Conservation (phyloP, 306 rosid genomes). For the Ochetophila trinervis region DNA sequence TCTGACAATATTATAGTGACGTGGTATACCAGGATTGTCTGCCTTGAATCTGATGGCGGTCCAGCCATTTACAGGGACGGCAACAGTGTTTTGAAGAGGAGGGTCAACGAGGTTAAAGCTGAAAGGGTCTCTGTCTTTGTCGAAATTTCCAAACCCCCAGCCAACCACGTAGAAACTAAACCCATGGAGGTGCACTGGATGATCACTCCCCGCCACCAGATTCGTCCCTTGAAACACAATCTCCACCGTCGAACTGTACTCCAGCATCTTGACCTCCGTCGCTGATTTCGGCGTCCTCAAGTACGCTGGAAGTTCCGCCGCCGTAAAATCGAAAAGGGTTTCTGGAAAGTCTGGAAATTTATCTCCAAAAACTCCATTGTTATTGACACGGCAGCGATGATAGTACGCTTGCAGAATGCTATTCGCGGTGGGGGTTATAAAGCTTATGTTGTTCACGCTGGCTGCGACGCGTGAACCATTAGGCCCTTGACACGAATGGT, state of each 20-base stretch:
- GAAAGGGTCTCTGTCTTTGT: slow-evolving; percentile 28
- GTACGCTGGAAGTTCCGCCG: slow-evolving; percentile 10
- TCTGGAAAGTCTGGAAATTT: slow-evolving; percentile 26
- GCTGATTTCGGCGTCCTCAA: slow-evolving; percentile 16
- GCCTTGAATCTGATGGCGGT: slow-evolving; percentile 31
- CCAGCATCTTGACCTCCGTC: slow-evolving; percentile 29
- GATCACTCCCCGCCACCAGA: slow-evolving; percentile 26
- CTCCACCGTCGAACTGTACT: slow-evolving; percentile 26
- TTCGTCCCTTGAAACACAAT: slow-evolving; percentile 33
- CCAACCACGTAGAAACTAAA: slow-evolving; percentile 30
- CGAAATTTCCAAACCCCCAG: slow-evolving; percentile 28
- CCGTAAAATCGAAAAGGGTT: slow-evolving; percentile 25
- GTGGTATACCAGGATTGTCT: slow-evolving; percentile 23
- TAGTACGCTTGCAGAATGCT: slow-evolving; percentile 33
- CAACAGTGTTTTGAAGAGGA: slow-evolving; percentile 26
- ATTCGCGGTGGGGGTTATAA: slow-evolving; percentile 16
- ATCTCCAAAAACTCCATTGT: slow-evolving; percentile 19
- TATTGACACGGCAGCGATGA: too few relatives aligned
- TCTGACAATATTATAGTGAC: too few relatives aligned
- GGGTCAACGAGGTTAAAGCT: slow-evolving; percentile 31
- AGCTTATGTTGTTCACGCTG: slow-evolving; percentile 35
- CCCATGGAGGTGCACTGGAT: slow-evolving; percentile 41
- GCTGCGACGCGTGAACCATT: slow-evolving; percentile 22
- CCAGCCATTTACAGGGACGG: slow-evolving; percentile 32
- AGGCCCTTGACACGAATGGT: slow-evolving; percentile 26